These are phyloP conservation scores for Wakefieldia striispora DNA, from an alignment of 768 basidiomycete species.

Conservation along the genomic window DNA sequence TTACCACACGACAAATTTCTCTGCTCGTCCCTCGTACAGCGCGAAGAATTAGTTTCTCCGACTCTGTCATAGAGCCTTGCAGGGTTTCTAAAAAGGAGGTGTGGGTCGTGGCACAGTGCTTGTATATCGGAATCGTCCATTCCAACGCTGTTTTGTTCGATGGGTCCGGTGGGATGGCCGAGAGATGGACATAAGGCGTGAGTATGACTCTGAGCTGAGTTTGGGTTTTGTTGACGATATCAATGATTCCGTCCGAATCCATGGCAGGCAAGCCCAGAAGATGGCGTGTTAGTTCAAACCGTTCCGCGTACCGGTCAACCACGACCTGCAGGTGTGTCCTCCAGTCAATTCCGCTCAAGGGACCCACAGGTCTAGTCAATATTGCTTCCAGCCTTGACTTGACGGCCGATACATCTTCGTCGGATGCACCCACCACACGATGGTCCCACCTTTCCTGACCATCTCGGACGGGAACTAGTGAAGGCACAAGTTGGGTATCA, in stretches of 20 bases:
- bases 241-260: neutral
- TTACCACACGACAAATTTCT: constrained; percentile 46
- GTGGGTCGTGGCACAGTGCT: constrained; percentile 29
- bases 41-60: constrained; percentile 27
- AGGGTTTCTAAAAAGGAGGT: constrained; percentile 10
- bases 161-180: constrained; percentile 3
- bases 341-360: constrained; percentile 35
- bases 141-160: neutral
- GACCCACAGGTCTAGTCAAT: neutral
- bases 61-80: constrained; percentile 18
- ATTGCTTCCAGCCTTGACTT: constrained; percentile 3
- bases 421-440: constrained; percentile 11
- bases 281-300: constrained; percentile 26
- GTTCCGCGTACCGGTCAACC: constrained; percentile 30
- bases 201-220: too few relatives aligned
- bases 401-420: constrained; percentile 4
- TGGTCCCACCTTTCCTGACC: constrained; percentile 22
- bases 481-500: constrained; percentile 1
- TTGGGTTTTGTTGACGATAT: constrained; percentile 7
- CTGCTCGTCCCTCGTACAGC: constrained; percentile 33
- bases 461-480: constrained; percentile 12
- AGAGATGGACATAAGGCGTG: constrained; percentile 25
- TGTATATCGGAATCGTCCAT: constrained; percentile 33
- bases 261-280: constrained; percentile 15
- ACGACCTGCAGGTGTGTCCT: constrained; percentile 24